A percentile compares a stretch with the other conserved stretches of the same genome.
Conservation (phyloP, 2,329 filamentous ascomycete genomes). For the Paracoccidioides lutzii region DNA sequence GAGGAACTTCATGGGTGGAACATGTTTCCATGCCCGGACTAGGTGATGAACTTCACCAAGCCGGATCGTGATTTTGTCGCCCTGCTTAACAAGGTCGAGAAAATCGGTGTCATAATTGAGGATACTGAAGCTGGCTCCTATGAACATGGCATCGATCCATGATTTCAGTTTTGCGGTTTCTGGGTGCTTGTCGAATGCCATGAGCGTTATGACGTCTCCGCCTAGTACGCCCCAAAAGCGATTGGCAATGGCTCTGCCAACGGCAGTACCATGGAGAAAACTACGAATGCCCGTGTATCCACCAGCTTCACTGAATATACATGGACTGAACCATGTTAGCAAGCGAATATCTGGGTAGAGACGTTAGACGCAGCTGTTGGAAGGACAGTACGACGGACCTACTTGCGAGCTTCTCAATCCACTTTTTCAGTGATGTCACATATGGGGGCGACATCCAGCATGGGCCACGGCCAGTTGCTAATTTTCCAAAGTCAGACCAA, state of each 20-base stretch:
- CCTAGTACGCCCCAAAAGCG: constrained; percentile 42
- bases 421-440: constrained; percentile 54
- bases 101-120: constrained; percentile 48
- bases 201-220: constrained; percentile 37
- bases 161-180: constrained; percentile 36
- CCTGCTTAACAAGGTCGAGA: constrained; percentile 42
- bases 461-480: constrained; percentile 44
- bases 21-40: constrained; percentile 38
- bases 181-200: constrained; percentile 33
- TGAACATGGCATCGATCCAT: constrained; percentile 39
- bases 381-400: not conserved
- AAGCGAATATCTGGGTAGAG: constrained; percentile 41
- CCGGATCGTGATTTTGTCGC: constrained; percentile 44
- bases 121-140: constrained; percentile 45
- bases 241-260: constrained; percentile 35
- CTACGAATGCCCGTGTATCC: constrained; percentile 41
- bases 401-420: constrained; percentile 53
- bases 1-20: constrained; percentile 37
- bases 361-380: not conserved
- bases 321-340: constrained; percentile 62
- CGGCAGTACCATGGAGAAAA: constrained; percentile 36
- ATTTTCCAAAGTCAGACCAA: not conserved
- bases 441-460: constrained; percentile 47
- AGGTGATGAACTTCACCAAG: constrained; percentile 43
- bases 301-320: constrained; percentile 54